Evolutionary conservation across 345 rosid genomes (phyloP).

Genomic region (Moricandia moricandioides): DNA sequence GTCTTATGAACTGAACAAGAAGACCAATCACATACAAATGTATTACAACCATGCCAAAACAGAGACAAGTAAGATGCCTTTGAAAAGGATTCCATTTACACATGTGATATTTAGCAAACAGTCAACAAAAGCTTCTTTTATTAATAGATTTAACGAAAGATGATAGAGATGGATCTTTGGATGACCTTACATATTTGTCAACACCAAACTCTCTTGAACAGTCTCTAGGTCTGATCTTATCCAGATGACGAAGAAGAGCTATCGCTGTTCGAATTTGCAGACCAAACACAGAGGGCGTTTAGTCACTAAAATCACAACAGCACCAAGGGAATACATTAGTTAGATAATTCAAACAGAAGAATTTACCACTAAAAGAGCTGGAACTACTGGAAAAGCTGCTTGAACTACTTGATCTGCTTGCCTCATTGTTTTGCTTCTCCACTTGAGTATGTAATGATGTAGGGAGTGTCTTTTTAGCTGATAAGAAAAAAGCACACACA

Average conservation of each 20-base stretch:
- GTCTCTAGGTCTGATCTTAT: constrained; percentile 50
- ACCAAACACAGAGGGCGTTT: constrained; percentile 6
- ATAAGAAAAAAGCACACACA: neutral
- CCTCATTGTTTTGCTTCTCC: constrained; percentile 57
- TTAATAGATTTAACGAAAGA: neutral
- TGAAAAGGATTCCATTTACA: neutral
- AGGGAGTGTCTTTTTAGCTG: constrained; percentile 60
- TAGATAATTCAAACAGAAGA: neutral
- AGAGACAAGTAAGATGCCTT: neutral
- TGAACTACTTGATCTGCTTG: constrained; percentile 88
- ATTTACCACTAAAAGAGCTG: constrained; percentile 94
- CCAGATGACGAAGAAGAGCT: constrained; percentile 89
- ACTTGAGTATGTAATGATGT: constrained; percentile 42
- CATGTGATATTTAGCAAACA: neutral
- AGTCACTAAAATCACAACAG: neutral
- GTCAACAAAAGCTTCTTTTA: neutral
- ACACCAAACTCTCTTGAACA: constrained; percentile 17
- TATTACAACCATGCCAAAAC: neutral
- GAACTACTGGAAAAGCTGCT: constrained; percentile 96
- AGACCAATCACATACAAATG: neutral
- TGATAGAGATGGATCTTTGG: neutral
- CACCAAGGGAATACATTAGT: neutral
- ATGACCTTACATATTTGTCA: constrained; percentile 30
- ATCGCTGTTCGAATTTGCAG: constrained; percentile 85
- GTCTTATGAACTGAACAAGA: no score